A percentile compares a stretch with the other conserved stretches of the same genome.
These are phyloP conservation scores for Pestalotiopsis sp. DNA, from an alignment of 2,329 filamentous ascomycete genomes.

Conservation along the genomic window DNA sequence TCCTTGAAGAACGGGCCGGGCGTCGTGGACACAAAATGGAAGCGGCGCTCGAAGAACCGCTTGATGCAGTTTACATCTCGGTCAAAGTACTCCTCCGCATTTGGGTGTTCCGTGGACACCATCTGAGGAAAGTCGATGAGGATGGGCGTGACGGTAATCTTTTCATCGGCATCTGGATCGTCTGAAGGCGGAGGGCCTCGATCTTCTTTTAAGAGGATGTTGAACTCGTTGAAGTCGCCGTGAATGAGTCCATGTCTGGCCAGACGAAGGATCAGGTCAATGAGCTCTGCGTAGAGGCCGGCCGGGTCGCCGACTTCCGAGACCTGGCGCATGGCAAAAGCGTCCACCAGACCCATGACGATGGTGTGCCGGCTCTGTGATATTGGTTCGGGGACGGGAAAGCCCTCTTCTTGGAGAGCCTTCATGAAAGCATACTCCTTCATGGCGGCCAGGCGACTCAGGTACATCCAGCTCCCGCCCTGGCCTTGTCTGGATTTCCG, in stretches of 20 bases:
- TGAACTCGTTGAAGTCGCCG: conserved; percentile 99
- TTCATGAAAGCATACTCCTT: conserved; percentile 97
- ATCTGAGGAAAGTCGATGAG: conserved; percentile 98
- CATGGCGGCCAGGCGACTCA: conserved; percentile 86
- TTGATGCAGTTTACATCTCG: conserved; percentile 95
- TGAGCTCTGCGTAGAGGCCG: conserved; percentile 85
- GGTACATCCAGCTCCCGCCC: conserved; percentile 95
- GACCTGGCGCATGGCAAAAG: conserved; percentile 88
- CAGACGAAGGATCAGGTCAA: conserved; percentile 79
- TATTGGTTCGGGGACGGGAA: conserved; percentile 85
- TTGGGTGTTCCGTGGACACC: conserved; percentile 90
- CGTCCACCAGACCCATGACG: conserved; percentile 92
- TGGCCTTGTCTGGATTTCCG: conserved; percentile 57
- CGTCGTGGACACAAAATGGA: conserved; percentile 80
- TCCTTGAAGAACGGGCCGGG: conserved; percentile 85
- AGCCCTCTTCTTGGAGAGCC: conserved; percentile 78
- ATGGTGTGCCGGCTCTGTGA: conserved; percentile 93
- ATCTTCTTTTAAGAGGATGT: conserved; percentile 87
- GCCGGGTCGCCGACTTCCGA: conserved; percentile 80
- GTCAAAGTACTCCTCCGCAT: conserved; percentile 97
- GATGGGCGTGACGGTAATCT: conserved; percentile 68
- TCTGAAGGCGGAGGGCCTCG: conserved; percentile 8
- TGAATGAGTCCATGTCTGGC: conserved; percentile 90
- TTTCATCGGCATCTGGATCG: conserved; percentile 19
- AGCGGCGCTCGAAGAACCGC: conserved; percentile 86